Evolutionary conservation across 2,329 filamentous ascomycete species (phyloP), one percentile per base, ranked within the genome.

Genomic region (Penicillium sp.): DNA sequence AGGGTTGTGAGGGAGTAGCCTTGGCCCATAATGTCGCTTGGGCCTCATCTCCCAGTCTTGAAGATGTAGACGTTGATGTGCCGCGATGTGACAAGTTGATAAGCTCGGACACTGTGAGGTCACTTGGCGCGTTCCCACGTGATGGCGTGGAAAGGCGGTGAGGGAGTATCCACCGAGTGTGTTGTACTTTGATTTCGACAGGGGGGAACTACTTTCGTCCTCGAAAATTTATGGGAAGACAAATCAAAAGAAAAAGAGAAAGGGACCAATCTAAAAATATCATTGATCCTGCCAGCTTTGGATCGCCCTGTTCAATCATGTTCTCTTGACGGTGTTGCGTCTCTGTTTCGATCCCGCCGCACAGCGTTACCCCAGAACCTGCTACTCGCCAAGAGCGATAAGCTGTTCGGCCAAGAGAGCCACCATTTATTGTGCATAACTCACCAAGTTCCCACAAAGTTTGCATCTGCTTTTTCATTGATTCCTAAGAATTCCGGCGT

Each of bases 1-100:
- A 96, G 90, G 73, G 93, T 93, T 57, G 93, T 92, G 70, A 96
- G 87, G 64, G 94, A 97, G 81, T 97, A 97, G 67, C 92, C 93
- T 84, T 99, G 95, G 67, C 95, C 95, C 95, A 99, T 99, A 69
- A 60, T 81, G 74, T 68, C 57, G 64, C 65, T 60, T 59, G 60
- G 46, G 62, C 66, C 65, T 74, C 73, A 76, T 76, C 66, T 71
- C 73, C 68, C 48, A 37, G 22, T 37, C 43, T 52, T 25, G 45
- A 55, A 55, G 57, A 55, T 51, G 55, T 37, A 53, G 45, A 38
- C 45, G 38, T 49, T 28, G 30, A 56, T 56, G 60, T 19, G 30
- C 25, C 42, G 57, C 8, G n/a, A 16, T 13, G 43, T 40, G 55
- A 61, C 55, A 55, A 59, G 59, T 59, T 55, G 65, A 64, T 65